Evolutionary conservation across 2,329 filamentous ascomycete species (phyloP).

Genomic region (Sclerotiophoma versabilis): DNA sequence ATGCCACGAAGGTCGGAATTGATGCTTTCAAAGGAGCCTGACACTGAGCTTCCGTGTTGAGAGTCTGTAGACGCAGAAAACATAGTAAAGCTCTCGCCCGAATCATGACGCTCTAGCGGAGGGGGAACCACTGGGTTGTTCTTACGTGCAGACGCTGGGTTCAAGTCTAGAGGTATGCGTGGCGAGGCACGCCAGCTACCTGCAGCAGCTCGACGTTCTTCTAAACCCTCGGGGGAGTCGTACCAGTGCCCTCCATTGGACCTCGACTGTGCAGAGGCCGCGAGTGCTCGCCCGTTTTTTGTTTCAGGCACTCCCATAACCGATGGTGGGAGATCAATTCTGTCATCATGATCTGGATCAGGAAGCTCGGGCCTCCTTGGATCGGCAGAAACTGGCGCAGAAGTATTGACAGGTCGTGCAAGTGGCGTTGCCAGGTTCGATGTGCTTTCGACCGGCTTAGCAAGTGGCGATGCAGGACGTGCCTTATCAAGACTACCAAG

Average conservation of each 20-base stretch:
- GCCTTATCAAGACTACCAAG: slow-evolving; percentile 42
- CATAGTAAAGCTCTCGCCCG: slow-evolving; percentile 68
- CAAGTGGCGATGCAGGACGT: slow-evolving; percentile 23
- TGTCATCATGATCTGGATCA: slow-evolving; percentile 48
- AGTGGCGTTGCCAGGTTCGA: slow-evolving; percentile 65
- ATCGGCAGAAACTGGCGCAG: slow-evolving; percentile 4
- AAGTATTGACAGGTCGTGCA: slow-evolving; percentile 52
- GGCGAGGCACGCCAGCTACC: slow-evolving; percentile 59
- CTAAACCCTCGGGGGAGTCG: slow-evolving; percentile 42
- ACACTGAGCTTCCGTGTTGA: slow-evolving; percentile 59
- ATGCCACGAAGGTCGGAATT: slow-evolving; percentile 33
- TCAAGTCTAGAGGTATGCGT: slow-evolving; percentile 59
- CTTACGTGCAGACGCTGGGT: slow-evolving; percentile 50
- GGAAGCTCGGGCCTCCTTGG: slow-evolving; percentile 32
- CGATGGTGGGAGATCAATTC: slow-evolving; percentile 47
- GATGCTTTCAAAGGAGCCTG: slow-evolving; percentile 57
- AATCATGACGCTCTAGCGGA: slow-evolving; percentile 60
- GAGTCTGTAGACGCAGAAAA: slow-evolving; percentile 69
- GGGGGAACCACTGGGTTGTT: slow-evolving; percentile 46
- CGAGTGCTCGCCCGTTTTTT: background rate
- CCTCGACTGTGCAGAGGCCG: slow-evolving; percentile 19
- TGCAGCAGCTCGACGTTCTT: slow-evolving; percentile 48
- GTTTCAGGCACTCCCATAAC: slow-evolving; percentile 18
- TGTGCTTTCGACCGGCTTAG: slow-evolving; percentile 53
- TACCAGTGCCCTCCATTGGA: slow-evolving; percentile 46